phyloP scores from a whole-genome alignment of 306 rosid genomes.

The Vigna reflexopilosa region DNA sequence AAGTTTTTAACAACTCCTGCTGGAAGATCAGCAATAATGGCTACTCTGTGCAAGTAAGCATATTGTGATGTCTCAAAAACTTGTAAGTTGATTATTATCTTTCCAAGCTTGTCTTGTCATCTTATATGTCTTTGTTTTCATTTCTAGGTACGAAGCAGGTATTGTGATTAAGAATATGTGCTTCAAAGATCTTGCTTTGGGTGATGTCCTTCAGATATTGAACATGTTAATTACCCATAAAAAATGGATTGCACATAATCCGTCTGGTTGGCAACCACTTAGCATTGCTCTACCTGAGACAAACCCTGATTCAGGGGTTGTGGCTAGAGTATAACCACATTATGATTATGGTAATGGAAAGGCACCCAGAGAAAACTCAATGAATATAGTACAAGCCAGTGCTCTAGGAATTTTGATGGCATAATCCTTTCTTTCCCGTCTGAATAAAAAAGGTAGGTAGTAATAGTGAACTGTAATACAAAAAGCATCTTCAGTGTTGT shows the following conservation, averaged over 20 bases:
- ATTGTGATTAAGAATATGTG: conserved; percentile 66
- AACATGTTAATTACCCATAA: conserved; percentile 61
- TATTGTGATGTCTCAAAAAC: neutral
- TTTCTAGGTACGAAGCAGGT: conserved; percentile 90
- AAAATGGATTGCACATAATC: conserved; percentile 83
- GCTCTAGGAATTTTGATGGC: conserved; percentile 30
- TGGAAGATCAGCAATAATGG: conserved; percentile 74
- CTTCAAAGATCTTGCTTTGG: conserved; percentile 68
- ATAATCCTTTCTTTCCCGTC: conserved; percentile 19
- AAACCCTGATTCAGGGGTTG: conserved; percentile 49
- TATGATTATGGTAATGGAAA: conserved; percentile 40
- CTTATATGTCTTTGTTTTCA: conserved; percentile 23
- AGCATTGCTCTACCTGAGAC: conserved; percentile 63
- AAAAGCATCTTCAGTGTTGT: conserved; percentile 4
- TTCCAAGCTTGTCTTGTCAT: conserved; percentile 14
- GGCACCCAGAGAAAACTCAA: conserved; percentile 39
- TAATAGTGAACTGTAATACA: conserved; percentile 41
- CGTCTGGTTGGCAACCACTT: conserved; percentile 95
- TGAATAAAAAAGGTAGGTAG: conserved; percentile 40
- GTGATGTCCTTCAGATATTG: conserved; percentile 73
- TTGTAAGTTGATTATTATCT: conserved; percentile 34
- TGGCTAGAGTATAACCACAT: conserved; percentile 30
- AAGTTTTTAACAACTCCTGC: conserved; percentile 63
- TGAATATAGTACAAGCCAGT: conserved; percentile 42
- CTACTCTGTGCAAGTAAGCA: conserved; percentile 76